Percentiles rank a stretch among this genome's conserved stretches.
Evolutionary conservation across 345 rosid species (phyloP).

Genomic region (Eucalyptus pauciflora): DNA sequence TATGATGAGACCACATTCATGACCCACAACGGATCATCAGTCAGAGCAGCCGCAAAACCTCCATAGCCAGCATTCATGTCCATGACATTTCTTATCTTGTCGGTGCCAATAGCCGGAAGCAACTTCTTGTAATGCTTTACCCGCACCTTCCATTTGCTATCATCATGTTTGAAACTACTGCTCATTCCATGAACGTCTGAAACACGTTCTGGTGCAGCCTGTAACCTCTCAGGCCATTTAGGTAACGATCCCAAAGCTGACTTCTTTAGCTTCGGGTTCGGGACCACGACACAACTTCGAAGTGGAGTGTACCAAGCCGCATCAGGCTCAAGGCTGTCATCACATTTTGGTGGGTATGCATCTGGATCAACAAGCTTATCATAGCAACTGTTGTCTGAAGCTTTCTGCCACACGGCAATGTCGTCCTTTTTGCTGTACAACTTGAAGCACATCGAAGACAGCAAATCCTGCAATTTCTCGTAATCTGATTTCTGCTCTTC

Average conservation of each 20-base stretch:
- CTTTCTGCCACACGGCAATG: constrained; percentile 93
- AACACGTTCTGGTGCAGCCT: constrained; percentile 63
- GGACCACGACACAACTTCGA: constrained; percentile 84
- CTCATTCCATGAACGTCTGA: constrained; percentile 54
- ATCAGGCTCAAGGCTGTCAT: constrained; percentile 95
- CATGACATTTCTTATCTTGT: constrained; percentile 88
- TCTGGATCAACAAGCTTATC: constrained; percentile 54
- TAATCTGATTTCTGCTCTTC: constrained; percentile 86
- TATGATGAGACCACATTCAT: constrained; percentile 95
- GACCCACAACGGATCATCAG: constrained; percentile 82
- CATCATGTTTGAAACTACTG: constrained; percentile 58
- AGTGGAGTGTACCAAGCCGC: constrained; percentile 96
- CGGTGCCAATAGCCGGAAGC: constrained; percentile 67
- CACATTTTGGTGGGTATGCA: constrained; percentile 83
- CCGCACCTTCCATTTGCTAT: constrained; percentile 71
- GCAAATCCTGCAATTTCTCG: constrained; percentile 67
- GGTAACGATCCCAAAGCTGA: constrained; percentile 49
- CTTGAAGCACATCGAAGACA: constrained; percentile 89
- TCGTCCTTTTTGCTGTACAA: constrained; percentile 80
- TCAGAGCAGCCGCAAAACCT: constrained; percentile 81
- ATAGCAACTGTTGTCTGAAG: constrained; percentile 61
- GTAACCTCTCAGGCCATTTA: constrained; percentile 85
- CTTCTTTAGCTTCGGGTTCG: constrained; percentile 49
- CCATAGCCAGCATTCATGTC: constrained; percentile 96
- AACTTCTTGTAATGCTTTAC: constrained; percentile 83